These are phyloP conservation scores for Leccinum aurantiacum DNA, from an alignment of 768 basidiomycete species.

Conservation along the genomic window DNA sequence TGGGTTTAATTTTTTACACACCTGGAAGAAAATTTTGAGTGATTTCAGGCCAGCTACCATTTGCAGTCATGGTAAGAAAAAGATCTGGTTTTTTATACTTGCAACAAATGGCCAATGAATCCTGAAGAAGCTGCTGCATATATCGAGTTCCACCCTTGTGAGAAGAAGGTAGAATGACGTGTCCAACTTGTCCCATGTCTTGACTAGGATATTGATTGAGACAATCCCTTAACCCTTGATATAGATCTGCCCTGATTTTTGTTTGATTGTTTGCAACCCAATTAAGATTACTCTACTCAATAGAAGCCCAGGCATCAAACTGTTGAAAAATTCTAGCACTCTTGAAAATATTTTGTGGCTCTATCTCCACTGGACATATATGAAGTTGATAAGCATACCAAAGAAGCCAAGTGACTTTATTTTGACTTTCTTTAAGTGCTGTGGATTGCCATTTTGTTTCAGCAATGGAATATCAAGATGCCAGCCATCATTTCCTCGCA, in stretches of 20 bases:
- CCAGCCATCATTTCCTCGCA: background rate
- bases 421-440: background rate
- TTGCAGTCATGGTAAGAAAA: too few species aligned
- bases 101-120: too few species aligned
- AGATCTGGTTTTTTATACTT: too few species aligned
- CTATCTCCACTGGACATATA: background rate
- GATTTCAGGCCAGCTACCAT: too few species aligned
- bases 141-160: constrained; percentile 40
- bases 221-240: background rate
- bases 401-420: background rate
- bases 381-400: background rate
- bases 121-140: constrained; percentile 31
- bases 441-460: background rate
- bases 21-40: too few species aligned
- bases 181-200: background rate
- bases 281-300: background rate
- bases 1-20: too few species aligned
- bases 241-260: background rate
- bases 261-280: background rate
- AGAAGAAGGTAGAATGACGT: constrained; percentile 33
- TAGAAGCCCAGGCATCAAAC: background rate
- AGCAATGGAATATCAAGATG: background rate
- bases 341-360: background rate
- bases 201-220: background rate
- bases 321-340: background rate